Evolutionary conservation across 139 green algal genomes (phyloP).

Genomic region (Micractinium conductrix): DNA sequence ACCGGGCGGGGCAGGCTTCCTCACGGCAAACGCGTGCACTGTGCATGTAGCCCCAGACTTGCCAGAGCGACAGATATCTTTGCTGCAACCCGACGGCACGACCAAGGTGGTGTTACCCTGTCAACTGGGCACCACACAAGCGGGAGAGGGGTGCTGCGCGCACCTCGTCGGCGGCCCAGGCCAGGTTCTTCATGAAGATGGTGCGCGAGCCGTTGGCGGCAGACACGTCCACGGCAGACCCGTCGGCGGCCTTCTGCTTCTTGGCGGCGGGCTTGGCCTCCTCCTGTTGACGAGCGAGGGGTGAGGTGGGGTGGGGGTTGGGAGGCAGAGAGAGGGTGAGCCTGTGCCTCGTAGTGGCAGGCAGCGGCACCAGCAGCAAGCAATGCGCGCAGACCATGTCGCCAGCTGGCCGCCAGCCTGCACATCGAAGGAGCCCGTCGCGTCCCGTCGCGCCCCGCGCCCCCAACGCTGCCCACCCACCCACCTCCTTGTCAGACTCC

Average conservation of each 20-base stretch:
- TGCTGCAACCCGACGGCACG: too few relatives aligned
- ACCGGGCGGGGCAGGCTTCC: neutral
- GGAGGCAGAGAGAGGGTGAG: neutral
- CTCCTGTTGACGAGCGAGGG: constrained; percentile 4
- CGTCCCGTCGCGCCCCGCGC: too few relatives aligned
- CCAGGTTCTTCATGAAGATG: constrained; percentile 81
- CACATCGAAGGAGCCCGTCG: too few relatives aligned
- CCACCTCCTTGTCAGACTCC: constrained; percentile 27
- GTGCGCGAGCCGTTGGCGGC: constrained; percentile 51
- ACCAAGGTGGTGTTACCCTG: too few relatives aligned
- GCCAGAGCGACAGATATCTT: too few relatives aligned
- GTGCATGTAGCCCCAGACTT: too few relatives aligned
- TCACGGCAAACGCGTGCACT: neutral
- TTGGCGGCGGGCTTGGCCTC: constrained; percentile 50
- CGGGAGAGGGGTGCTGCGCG: neutral
- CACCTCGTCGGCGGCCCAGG: constrained; percentile 62
- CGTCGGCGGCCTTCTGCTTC: constrained; percentile 55
- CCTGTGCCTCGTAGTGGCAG: too few relatives aligned
- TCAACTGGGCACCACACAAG: neutral
- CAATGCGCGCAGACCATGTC: too few relatives aligned
- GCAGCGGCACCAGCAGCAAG: too few relatives aligned
- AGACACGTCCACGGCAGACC: constrained; percentile 33
- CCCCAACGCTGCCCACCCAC: neutral
- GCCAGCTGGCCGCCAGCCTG: too few relatives aligned
- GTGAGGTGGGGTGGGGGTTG: neutral